Percentiles rank a stretch among this genome's conserved stretches.
Conservation (phyloP, 768 basidiomycete species). For the Chalciporus sphaerocephalus region DNA sequence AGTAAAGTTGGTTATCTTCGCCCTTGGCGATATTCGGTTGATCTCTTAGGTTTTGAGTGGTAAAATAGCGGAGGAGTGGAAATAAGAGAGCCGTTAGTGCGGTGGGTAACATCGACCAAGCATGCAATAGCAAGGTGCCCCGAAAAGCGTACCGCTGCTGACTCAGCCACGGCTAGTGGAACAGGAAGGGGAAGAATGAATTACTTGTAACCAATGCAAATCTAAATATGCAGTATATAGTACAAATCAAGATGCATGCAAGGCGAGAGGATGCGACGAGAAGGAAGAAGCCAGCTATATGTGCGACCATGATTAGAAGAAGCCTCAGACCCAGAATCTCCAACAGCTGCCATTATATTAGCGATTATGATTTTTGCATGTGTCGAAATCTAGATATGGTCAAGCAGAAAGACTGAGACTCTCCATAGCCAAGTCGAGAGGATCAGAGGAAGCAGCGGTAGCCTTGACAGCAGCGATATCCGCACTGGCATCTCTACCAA, state of each 20-base stretch:
- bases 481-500: constrained; percentile 45
- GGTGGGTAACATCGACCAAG: constrained; percentile 35
- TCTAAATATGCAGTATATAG: background rate
- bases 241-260: background rate
- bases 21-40: background rate
- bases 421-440: constrained; percentile 64
- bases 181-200: background rate
- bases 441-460: constrained; percentile 43
- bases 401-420: constrained; percentile 33
- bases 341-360: constrained; percentile 1
- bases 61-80: constrained; percentile 34
- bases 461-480: constrained; percentile 34
- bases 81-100: constrained; percentile 47
- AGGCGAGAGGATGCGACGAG: background rate
- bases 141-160: constrained; percentile 5
- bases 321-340: background rate
- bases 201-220: background rate
- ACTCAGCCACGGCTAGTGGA: constrained; percentile 15
- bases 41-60: constrained; percentile 6
- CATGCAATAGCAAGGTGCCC: background rate
- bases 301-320: constrained; percentile 5
- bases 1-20: constrained; percentile 30
- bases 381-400: background rate
- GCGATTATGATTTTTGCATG: constrained; percentile 15
- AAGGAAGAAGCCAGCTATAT: constrained; percentile 1